Percentiles rank a stretch among this genome's conserved stretches.
phyloP scores from a whole-genome alignment of 495 filamentous ascomycete genomes.

The Tetracladium setigerum region DNA sequence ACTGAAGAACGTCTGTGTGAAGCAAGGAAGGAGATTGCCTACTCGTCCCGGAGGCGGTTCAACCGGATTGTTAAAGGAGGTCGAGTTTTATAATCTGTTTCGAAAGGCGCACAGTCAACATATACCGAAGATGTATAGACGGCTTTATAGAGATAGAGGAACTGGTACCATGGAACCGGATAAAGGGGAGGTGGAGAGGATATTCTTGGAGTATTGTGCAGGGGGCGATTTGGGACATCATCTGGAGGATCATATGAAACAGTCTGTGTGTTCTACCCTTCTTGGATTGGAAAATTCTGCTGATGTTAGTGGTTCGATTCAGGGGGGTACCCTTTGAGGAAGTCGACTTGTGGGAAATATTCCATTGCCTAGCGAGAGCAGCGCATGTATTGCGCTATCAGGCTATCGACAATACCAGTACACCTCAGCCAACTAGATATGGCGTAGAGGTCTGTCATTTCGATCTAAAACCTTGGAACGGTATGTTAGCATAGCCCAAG shows the following conservation, averaged over 20 bases:
- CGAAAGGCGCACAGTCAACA: background rate
- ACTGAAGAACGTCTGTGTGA: constrained; percentile 6
- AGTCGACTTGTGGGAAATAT: constrained; percentile 2
- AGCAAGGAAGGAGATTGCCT: background rate
- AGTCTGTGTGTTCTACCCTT: background rate
- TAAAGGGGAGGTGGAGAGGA: background rate
- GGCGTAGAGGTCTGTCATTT: constrained; percentile 7
- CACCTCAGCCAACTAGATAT: background rate
- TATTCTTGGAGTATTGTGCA: constrained; percentile 7
- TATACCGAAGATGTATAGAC: constrained; percentile 5
- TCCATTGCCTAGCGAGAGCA: constrained; percentile 11
- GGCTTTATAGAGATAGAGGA: background rate
- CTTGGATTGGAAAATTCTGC: too few relatives aligned
- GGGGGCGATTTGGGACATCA: background rate
- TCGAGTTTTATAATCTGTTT: background rate
- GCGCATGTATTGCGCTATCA: constrained; percentile 2
- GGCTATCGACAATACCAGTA: background rate
- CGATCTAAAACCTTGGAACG: constrained; percentile 4
- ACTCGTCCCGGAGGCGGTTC: background rate
- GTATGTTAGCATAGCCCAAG: background rate
- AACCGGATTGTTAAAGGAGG: background rate
- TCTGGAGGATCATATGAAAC: background rate
- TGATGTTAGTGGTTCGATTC: too few relatives aligned
- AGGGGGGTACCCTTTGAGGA: background rate
- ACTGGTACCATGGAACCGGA: background rate